phyloP scores from a whole-genome alignment of 169 alveolate species.

The Theileria parva region DNA sequence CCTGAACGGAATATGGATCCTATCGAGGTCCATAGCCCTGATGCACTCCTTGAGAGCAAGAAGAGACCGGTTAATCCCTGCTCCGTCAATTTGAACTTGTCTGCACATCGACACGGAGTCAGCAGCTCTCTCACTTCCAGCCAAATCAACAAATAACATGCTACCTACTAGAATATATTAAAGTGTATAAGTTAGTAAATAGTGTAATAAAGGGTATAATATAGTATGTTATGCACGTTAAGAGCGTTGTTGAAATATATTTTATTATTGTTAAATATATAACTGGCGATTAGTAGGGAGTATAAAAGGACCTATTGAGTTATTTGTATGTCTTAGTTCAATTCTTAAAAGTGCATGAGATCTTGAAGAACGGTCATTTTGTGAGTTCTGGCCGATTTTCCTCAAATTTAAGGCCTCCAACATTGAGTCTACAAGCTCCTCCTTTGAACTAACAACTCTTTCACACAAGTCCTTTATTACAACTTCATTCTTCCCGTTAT shows the following conservation, averaged over 20 bases:
- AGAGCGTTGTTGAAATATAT: no score
- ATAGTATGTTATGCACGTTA: no score
- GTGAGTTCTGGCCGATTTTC: conserved; percentile 95
- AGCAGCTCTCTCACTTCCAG: conserved; percentile 99
- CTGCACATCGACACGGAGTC: conserved; percentile 94
- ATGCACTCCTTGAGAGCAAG: conserved; percentile 98
- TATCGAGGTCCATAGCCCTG: conserved; percentile 97
- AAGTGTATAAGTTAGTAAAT: neutral
- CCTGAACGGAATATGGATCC: conserved; percentile 98
- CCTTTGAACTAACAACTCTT: conserved; percentile 83
- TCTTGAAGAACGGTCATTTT: conserved; percentile 96
- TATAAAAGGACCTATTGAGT: neutral
- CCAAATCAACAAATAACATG: conserved; percentile 96
- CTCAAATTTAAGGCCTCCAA: conserved; percentile 86
- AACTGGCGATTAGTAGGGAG: neutral
- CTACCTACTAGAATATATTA: conserved; percentile 77
- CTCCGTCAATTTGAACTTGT: conserved; percentile 97
- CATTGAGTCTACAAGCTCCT: conserved; percentile 87
- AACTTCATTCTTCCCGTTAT: conserved; percentile 91
- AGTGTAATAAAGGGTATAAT: neutral
- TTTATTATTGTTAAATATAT: no score
- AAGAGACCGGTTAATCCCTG: conserved; percentile 97
- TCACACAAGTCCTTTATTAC: conserved; percentile 91
- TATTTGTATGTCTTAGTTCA: conserved; percentile 67
- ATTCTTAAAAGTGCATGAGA: conserved; percentile 98